Evolutionary conservation across 371 early-diverging fungal species (phyloP).

Genomic region (Sporodiniella umbellata): DNA sequence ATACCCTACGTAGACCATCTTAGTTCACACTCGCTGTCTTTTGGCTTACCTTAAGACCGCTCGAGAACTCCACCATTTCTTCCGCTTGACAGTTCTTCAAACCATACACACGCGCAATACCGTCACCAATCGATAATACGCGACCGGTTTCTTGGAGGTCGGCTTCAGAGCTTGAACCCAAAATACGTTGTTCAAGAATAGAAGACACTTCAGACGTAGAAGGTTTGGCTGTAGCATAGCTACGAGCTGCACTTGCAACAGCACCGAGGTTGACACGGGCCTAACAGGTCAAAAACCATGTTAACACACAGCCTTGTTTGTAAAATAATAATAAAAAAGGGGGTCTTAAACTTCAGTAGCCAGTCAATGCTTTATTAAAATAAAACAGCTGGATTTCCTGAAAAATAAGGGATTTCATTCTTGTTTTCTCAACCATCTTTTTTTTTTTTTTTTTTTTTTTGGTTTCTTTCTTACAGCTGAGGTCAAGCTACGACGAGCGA

Average conservation of each 20-base stretch:
- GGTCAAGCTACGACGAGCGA: slow-evolving; percentile 41
- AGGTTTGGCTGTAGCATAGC: slow-evolving; percentile 61
- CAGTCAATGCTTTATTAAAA: too few species aligned
- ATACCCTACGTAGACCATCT: slow-evolving; percentile 60
- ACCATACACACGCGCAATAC: slow-evolving; percentile 98
- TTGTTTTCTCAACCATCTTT: too few species aligned
- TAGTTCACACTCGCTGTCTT: neutral
- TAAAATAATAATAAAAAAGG: too few species aligned
- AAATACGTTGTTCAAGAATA: slow-evolving; percentile 92
- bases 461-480: slow-evolving; percentile 53
- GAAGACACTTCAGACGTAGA: slow-evolving; percentile 86
- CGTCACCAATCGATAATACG: slow-evolving; percentile 98
- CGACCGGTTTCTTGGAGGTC: slow-evolving; percentile 97
- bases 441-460: too few species aligned
- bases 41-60: slow-evolving; percentile 81
- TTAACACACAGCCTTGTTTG: too few species aligned
- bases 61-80: slow-evolving; percentile 99
- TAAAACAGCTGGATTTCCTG: too few species aligned
- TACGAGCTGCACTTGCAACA: slow-evolving; percentile 39
- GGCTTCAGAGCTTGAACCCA: slow-evolving; percentile 72
- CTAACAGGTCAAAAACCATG: neutral
- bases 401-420: too few species aligned
- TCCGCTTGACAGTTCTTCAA: slow-evolving; percentile 97
- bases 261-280: slow-evolving; percentile 52
- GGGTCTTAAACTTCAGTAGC: too few species aligned